Conservation (phyloP, 306 rosid genomes). For the Hippophae tibetana region DNA sequence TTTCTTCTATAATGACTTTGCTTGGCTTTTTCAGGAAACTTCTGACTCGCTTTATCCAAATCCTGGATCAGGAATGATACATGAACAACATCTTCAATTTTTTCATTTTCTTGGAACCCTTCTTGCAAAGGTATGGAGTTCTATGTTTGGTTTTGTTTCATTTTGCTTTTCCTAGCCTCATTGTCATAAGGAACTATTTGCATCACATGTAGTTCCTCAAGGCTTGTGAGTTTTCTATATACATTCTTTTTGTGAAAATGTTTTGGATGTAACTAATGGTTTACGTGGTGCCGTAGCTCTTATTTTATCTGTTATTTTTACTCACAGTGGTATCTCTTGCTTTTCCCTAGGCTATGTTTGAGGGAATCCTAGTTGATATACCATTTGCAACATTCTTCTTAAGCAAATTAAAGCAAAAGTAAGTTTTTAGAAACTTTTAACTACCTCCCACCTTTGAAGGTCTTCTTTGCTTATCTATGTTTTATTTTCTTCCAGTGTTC, state of each 20-base stretch:
- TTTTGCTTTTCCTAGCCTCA: background rate
- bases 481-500: background rate
- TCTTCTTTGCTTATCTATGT: slow-evolving; percentile 2
- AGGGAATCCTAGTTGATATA: slow-evolving; percentile 95
- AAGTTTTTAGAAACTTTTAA: slow-evolving; percentile 27
- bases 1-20: slow-evolving; percentile 16
- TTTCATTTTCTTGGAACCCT: slow-evolving; percentile 92
- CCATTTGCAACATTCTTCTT: slow-evolving; percentile 94
- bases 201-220: background rate
- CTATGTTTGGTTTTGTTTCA: background rate
- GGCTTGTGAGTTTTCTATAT: background rate
- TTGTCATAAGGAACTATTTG: slow-evolving; percentile 2
- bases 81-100: slow-evolving; percentile 96
- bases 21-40: slow-evolving; percentile 60
- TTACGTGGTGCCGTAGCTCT: too few species aligned
- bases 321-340: slow-evolving; percentile 4
- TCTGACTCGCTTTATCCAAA: slow-evolving; percentile 86
- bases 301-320: background rate
- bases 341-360: slow-evolving; percentile 76
- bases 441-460: background rate
- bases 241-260: too few species aligned
- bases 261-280: too few species aligned
- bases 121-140: slow-evolving; percentile 72
- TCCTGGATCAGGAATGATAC: slow-evolving; percentile 99
- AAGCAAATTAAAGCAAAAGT: slow-evolving; percentile 95